Percentiles rank a stretch among this genome's conserved stretches.
Conservation (phyloP, 2,329 filamentous ascomycete species). For the Rhynchosporium graminicola region DNA sequence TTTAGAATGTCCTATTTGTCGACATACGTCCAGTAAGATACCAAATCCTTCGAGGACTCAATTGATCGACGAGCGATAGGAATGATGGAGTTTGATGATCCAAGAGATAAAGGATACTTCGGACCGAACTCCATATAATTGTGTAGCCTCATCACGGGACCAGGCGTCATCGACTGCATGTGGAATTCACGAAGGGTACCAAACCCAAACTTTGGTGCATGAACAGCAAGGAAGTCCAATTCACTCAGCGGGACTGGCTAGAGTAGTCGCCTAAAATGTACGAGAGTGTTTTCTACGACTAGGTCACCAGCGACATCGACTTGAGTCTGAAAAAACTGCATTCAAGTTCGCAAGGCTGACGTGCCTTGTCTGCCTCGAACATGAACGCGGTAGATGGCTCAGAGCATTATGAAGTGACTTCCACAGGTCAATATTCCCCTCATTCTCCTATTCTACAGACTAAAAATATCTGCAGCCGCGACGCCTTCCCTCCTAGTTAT, state of each 20-base stretch:
- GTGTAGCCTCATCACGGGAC: conserved; percentile 24
- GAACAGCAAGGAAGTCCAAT: conserved; percentile 15
- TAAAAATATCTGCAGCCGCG: conserved; percentile 45
- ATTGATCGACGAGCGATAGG: neutral
- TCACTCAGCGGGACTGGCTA: conserved; percentile 17
- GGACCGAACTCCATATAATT: neutral
- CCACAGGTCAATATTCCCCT: conserved; percentile 45
- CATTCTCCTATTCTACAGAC: conserved; percentile 11
- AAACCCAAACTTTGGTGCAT: neutral
- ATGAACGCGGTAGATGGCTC: conserved; percentile 69
- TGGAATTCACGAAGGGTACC: conserved; percentile 14
- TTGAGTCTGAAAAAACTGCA: neutral
- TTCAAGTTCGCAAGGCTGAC: conserved; percentile 14
- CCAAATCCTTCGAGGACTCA: too few relatives aligned
- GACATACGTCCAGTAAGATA: too few relatives aligned
- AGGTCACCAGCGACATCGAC: neutral
- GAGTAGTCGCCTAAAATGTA: too few relatives aligned
- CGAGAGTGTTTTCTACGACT: neutral
- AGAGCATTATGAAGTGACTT: conserved; percentile 52
- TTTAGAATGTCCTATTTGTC: too few relatives aligned
- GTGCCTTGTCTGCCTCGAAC: conserved; percentile 36
- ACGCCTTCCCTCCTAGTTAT: conserved; percentile 84
- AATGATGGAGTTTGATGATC: neutral
- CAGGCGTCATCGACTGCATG: conserved; percentile 21
- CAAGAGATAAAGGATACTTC: conserved; percentile 5